phyloP scores from a whole-genome alignment of 352 stramenopile species.

The Globisporangium barbulae region DNA sequence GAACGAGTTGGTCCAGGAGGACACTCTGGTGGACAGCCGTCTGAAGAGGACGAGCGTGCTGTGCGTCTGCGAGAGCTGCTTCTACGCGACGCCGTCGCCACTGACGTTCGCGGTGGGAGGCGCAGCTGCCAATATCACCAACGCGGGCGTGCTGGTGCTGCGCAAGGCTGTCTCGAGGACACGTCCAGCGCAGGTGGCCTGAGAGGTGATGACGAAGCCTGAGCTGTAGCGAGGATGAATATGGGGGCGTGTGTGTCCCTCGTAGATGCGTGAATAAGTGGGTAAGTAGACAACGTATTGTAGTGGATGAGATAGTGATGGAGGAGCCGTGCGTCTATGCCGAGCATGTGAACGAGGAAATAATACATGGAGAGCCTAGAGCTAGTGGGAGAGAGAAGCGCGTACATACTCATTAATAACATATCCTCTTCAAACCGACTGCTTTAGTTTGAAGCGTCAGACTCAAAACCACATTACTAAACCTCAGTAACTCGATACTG shows the following conservation, averaged over 20 bases:
- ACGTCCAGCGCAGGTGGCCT: neutral
- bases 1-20: neutral
- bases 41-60: neutral
- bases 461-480: neutral
- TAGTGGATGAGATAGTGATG: too few species aligned
- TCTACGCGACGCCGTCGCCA: neutral
- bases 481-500: neutral
- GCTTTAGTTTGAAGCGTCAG: neutral
- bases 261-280: neutral
- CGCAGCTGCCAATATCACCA: too few species aligned
- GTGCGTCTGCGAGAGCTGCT: constrained; percentile 7
- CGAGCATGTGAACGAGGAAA: too few species aligned
- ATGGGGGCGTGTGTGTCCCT: neutral
- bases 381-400: too few species aligned
- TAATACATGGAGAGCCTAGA: too few species aligned
- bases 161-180: neutral
- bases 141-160: constrained; percentile 5
- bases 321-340: too few species aligned
- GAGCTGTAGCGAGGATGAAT: neutral
- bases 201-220: neutral
- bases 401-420: too few species aligned
- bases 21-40: neutral
- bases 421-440: neutral
- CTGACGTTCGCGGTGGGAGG: neutral
- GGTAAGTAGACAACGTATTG: neutral